Conservation (phyloP, 108 stramenopile species). For the Hondaea fermentalgiana region DNA sequence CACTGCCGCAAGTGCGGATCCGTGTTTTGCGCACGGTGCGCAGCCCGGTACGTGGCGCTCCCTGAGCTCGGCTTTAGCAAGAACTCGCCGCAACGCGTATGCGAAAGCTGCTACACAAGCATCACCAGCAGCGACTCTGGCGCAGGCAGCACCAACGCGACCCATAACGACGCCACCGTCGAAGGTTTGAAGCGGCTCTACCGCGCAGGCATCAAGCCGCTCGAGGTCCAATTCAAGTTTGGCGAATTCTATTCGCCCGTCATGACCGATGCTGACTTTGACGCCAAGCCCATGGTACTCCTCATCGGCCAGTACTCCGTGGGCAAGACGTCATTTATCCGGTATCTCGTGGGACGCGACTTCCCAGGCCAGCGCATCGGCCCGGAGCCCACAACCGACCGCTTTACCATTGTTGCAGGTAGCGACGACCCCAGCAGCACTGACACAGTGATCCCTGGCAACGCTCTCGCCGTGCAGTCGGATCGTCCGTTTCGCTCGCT, state of each 20-base stretch:
- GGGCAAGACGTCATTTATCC: conserved; percentile 86
- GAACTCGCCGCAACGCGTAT: conserved; percentile 3
- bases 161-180: not conserved
- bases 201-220: conserved; percentile 25
- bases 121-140: not conserved
- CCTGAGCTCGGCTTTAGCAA: not conserved
- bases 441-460: conserved; percentile 82
- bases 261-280: conserved; percentile 88
- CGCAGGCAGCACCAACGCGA: not conserved
- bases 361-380: conserved; percentile 94
- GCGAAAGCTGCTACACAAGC: not conserved
- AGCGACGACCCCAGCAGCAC: conserved; percentile 69
- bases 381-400: conserved; percentile 94
- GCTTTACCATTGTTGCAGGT: conserved; percentile 73
- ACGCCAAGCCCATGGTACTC: conserved; percentile 92
- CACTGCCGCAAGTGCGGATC: conserved; percentile 14
- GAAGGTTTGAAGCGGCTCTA: not conserved
- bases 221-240: conserved; percentile 73
- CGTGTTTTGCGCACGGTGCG: not conserved
- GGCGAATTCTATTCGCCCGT: conserved; percentile 95
- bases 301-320: conserved; percentile 93
- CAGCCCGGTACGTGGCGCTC: not conserved
- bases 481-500: conserved; percentile 88
- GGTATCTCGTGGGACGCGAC: conserved; percentile 71
- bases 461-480: conserved; percentile 65